Base-by-base conservation (phyloP, 129 eudicot genomes). In the Saussurea involucrata region DNA sequence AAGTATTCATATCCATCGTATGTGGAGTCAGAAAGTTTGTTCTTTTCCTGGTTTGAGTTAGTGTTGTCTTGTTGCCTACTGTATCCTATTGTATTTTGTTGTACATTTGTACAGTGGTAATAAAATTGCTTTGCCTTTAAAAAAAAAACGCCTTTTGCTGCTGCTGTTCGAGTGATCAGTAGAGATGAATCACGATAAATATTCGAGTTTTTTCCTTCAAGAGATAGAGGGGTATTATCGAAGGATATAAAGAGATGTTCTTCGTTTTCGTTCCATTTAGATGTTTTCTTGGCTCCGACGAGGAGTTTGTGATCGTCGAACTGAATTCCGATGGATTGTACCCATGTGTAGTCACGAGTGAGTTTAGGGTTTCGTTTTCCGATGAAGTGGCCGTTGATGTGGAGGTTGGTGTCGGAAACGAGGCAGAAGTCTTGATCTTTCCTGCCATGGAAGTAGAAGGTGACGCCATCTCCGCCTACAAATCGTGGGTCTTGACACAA, bases 401-500 rank as follows among this genome's bases (percentile, higher is more conserved):
- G 87, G 76, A 83, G 83, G 66, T 77, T 86, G 73, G 73, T 2
- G 49, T 86, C 90, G n/a, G 90, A 76, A 40, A 83, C 79, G 0
- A 86, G 79, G 40, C 90, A 86, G 33, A 83, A 86, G 63, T 86
- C 82, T 77, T 77, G 75, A 20, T 86, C 81, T 80, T 86, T 86
- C 8, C 67, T 81, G 57, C 90, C 90, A 18, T 86, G 90, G 77
- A 86, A 86, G 82, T 83, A 83, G 75, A 86, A 86, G 17, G 87
- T 80, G 66, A 76, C 53, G 44, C 90, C 90, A 32, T 83, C 87
- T 22, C 87, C 87, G 7, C 90, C 90, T 3, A 83, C 79, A 22
- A 86, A 86, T 29, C 87, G 79, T 18, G 90, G 90, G 72, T 83
- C 90, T 70, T 83, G 77, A 20, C 90, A 86, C 12, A 86, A 57